A percentile compares a stretch with the other conserved stretches of the same genome.
These are phyloP conservation scores for Gaeumannomyces sp. DNA, from an alignment of 2,329 filamentous ascomycete species.

Conservation along the genomic window DNA sequence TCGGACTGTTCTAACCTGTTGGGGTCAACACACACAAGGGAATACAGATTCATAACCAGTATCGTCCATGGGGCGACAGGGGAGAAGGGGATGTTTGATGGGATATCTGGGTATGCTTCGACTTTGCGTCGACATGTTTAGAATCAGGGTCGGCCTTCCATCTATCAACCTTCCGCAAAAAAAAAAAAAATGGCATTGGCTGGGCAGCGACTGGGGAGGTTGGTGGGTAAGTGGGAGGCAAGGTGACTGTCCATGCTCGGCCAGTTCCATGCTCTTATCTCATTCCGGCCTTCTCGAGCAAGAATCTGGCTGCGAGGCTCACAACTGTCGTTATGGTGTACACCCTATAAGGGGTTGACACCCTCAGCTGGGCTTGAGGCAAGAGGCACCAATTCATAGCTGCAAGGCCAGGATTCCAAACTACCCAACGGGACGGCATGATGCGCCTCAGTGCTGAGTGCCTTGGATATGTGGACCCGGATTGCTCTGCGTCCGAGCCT, in stretches of 20 bases:
- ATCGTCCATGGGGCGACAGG: not conserved
- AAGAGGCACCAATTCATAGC: not conserved
- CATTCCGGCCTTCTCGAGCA: not conserved
- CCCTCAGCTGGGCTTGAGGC: too few species aligned
- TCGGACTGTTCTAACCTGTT: not conserved
- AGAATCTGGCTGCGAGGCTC: not conserved
- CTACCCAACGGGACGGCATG: not conserved
- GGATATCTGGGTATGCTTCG: not conserved
- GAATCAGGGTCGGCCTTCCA: not conserved
- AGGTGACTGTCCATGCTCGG: not conserved
- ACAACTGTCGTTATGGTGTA: not conserved
- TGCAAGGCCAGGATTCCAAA: not conserved
- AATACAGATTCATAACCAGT: not conserved
- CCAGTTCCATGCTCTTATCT: not conserved
- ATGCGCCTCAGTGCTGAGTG: not conserved
- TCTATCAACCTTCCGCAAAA: not conserved
- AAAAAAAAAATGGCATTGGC: not conserved
- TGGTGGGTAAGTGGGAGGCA: not conserved
- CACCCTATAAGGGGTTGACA: not conserved
- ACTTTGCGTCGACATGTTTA: not conserved
- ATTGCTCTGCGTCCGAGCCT: constrained; percentile 1
- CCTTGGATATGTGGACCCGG: not conserved
- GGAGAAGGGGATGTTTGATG: not conserved
- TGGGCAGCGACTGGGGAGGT: not conserved
- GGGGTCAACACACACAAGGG: not conserved